Evolutionary conservation across 2,329 filamentous ascomycete species (phyloP).

Genomic region (Paraphoma chrysanthemicola): DNA sequence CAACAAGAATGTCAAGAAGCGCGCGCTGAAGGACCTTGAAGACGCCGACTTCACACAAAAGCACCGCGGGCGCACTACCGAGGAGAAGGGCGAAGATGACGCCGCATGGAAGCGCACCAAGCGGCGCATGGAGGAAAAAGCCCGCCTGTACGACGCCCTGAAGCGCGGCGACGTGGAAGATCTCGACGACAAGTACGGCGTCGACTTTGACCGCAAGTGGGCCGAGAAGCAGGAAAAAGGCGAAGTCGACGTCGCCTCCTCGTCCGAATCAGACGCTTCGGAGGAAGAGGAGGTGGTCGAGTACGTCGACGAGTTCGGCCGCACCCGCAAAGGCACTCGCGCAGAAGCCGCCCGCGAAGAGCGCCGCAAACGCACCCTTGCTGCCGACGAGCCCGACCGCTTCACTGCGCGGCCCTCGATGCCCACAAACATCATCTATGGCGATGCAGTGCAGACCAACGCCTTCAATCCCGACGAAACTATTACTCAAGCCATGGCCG

Average conservation of each 20-base stretch:
- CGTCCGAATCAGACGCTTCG: constrained; percentile 39
- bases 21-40: constrained; percentile 66
- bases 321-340: constrained; percentile 75
- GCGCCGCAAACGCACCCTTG: constrained; percentile 62
- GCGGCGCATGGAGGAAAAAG: constrained; percentile 88
- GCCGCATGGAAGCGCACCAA: constrained; percentile 70
- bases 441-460: constrained; percentile 80
- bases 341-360: constrained; percentile 71
- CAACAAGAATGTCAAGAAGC: constrained; percentile 68
- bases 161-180: constrained; percentile 81
- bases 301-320: constrained; percentile 90
- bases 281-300: constrained; percentile 76
- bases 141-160: constrained; percentile 84
- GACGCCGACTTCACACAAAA: constrained; percentile 67
- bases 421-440: constrained; percentile 78
- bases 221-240: constrained; percentile 67
- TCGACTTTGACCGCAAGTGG: constrained; percentile 98
- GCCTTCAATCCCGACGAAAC: constrained; percentile 81
- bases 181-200: constrained; percentile 68
- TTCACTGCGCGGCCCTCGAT: constrained; percentile 72
- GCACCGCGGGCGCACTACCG: constrained; percentile 64
- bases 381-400: constrained; percentile 68
- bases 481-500: constrained; percentile 73
- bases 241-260: constrained; percentile 51
- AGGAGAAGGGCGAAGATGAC: constrained; percentile 63